These are phyloP conservation scores for Gnaphalium uliginosum DNA, from an alignment of 129 eudicot genomes.

Conservation along the genomic window DNA sequence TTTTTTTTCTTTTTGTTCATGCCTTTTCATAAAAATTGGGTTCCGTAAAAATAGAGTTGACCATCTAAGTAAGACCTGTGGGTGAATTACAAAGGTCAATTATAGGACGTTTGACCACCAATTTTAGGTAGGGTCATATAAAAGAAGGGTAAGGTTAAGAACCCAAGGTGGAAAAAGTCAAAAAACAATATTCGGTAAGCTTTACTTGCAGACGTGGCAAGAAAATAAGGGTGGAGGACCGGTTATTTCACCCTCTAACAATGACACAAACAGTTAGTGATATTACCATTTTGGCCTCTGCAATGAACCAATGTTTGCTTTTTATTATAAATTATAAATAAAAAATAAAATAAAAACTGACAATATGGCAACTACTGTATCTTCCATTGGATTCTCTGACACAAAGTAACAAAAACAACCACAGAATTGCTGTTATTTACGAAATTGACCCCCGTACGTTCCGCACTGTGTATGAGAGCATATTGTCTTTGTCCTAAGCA, in stretches of 20 bases:
- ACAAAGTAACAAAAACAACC: slow-evolving; percentile 41
- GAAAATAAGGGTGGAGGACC: slow-evolving; percentile 15
- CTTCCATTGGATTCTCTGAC: slow-evolving; percentile 99
- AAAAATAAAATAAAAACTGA: slow-evolving; percentile 43
- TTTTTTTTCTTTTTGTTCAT: not conserved
- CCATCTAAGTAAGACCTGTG: slow-evolving; percentile 21
- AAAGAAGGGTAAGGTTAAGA: slow-evolving; percentile 8
- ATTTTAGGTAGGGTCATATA: slow-evolving; percentile 12
- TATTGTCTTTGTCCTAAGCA: slow-evolving; percentile 36
- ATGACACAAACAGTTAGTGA: slow-evolving; percentile 20
- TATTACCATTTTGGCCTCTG: slow-evolving; percentile 35
- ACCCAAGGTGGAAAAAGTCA: slow-evolving; percentile 29
- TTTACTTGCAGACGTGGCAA: slow-evolving; percentile 41
- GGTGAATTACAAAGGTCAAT: slow-evolving; percentile 19
- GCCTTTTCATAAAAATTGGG: slow-evolving; percentile 13
- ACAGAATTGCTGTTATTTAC: slow-evolving; percentile 48
- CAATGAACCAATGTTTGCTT: slow-evolving; percentile 16
- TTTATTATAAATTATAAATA: not conserved
- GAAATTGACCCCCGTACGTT: slow-evolving; percentile 58
- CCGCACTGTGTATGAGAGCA: slow-evolving; percentile 7
- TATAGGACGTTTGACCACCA: slow-evolving; percentile 29
- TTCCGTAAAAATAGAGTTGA: slow-evolving; percentile 17
- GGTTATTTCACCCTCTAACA: slow-evolving; percentile 9
- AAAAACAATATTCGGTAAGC: slow-evolving; percentile 21
- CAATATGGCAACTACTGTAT: slow-evolving; percentile 51